Conservation (phyloP, 306 rosid genomes). For the Trichosanthes truncata region DNA sequence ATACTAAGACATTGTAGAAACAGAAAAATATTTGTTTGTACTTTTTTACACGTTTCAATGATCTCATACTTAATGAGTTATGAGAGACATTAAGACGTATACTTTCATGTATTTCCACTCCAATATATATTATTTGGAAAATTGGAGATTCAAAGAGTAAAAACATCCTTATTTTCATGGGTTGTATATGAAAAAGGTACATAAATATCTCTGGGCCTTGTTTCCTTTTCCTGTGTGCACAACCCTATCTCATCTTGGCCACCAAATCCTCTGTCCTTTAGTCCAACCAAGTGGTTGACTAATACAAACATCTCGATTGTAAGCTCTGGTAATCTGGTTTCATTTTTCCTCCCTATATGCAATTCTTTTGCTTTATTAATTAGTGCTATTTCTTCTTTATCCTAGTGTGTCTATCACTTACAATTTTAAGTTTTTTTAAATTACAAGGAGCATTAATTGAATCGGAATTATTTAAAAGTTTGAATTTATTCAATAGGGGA, state of each 20-base stretch:
- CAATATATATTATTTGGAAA: not conserved
- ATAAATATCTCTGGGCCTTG: not conserved
- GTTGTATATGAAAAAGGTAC: not conserved
- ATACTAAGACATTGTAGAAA: not conserved
- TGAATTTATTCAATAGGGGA: not conserved
- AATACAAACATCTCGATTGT: not conserved
- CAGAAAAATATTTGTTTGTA: not conserved
- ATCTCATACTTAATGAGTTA: not conserved
- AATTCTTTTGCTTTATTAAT: not conserved
- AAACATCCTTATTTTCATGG: not conserved
- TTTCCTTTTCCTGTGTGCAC: not conserved
- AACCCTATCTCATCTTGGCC: not conserved
- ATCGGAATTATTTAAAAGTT: not conserved
- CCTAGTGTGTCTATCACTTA: not conserved
- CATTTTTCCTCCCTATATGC: not conserved
- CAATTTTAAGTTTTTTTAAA: not conserved
- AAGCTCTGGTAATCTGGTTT: not conserved
- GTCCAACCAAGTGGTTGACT: not conserved
- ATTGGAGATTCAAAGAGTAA: not conserved
- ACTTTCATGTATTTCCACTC: not conserved
- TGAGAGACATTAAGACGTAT: not conserved
- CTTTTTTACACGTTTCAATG: not conserved
- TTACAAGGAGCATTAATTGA: not conserved
- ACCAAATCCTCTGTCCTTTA: not conserved
- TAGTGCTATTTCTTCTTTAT: not conserved